Percentiles rank a stretch among this genome's conserved stretches.
phyloP scores from a whole-genome alignment of 257 asterid genomes.

The Echium plantagineum region DNA sequence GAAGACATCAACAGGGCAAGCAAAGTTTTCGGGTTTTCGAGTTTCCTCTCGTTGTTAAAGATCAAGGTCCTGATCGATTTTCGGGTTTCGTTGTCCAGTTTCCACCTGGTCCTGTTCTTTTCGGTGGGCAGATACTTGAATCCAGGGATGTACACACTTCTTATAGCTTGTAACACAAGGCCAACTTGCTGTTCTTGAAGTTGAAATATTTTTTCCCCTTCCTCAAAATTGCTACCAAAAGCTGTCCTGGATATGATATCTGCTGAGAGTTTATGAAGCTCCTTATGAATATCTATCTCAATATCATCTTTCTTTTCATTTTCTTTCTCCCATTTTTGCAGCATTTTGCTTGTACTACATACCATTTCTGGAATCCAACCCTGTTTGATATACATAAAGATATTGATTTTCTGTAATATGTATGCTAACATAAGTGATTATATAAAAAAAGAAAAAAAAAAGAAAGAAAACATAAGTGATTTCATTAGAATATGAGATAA shows the following conservation, averaged over 20 bases:
- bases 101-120: slow-evolving; percentile 27
- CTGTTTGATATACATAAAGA: slow-evolving; percentile 7
- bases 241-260: slow-evolving; percentile 43
- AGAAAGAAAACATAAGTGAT: too few relatives aligned
- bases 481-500: too few relatives aligned
- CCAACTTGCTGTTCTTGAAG: slow-evolving; percentile 35
- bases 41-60: slow-evolving; percentile 6
- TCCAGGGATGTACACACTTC: slow-evolving; percentile 47
- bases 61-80: slow-evolving; percentile 21
- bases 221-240: slow-evolving; percentile 47
- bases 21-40: slow-evolving; percentile 19
- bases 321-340: slow-evolving; percentile 30
- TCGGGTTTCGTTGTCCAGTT: slow-evolving; percentile 31
- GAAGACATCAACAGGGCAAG: slow-evolving; percentile 23
- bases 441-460: too few relatives aligned
- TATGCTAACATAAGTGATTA: background rate
- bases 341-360: slow-evolving; percentile 12
- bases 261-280: slow-evolving; percentile 32
- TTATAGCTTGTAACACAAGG: slow-evolving; percentile 30
- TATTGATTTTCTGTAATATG: background rate
- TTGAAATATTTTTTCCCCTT: slow-evolving; percentile 39
- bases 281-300: slow-evolving; percentile 27
- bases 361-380: slow-evolving; percentile 35
- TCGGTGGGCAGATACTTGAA: slow-evolving; percentile 41
- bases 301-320: slow-evolving; percentile 17